Base-by-base conservation (phyloP, 2,329 filamentous ascomycete species). In the Endoconidiophora polonica region DNA sequence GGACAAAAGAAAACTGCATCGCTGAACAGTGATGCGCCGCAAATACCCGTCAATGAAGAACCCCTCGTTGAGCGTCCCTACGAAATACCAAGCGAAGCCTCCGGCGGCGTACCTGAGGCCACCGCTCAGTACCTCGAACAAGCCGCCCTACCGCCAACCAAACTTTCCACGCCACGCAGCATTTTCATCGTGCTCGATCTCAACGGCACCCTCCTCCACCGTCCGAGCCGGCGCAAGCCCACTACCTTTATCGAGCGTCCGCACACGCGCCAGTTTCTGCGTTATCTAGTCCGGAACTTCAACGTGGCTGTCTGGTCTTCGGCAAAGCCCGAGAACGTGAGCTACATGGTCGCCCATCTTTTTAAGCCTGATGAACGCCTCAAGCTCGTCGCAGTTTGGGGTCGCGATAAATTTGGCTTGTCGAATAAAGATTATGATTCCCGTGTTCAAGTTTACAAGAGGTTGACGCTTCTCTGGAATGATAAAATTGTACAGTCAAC, bases 231-330 rank as follows among this genome's bases (percentile, higher is more conserved):
- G 43, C 59, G 65, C 3, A 60, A 59, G 1, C 64, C 66, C 5
- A 71, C 68, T 7, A 61, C 63, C 40, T 84, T 87, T 60, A 65
- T 78, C 41, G 66, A 72, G 55, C 81, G 91, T 1, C 84, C 84
- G 0, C 71, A 79, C 55, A 73, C 91, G 1, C 58, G 67, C 2
- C 56, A 66, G 0, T 95, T 98, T 62, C 66, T 96, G 3, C 59
- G 71, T 24, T 86, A 87, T 62, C 75, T 88, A 56, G 72, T 94
- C 57, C 65, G 74, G 10, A 79, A 80, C 52, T 90, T 93, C 67
- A 69, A 71, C 48, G 81, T 94, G 26, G 86, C 87, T 66, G 76
- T 96, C 52, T 98, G 90, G 87, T 94, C 90, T 1, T 94, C 86
- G 5, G 87, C 90, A 0, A 75, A 72, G 18, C 80, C 79, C 0